Percentiles rank a stretch among this genome's conserved stretches.
These are phyloP conservation scores for Corniculantispora saksenae DNA, from an alignment of 2,329 filamentous ascomycete species.

Conservation along the genomic window DNA sequence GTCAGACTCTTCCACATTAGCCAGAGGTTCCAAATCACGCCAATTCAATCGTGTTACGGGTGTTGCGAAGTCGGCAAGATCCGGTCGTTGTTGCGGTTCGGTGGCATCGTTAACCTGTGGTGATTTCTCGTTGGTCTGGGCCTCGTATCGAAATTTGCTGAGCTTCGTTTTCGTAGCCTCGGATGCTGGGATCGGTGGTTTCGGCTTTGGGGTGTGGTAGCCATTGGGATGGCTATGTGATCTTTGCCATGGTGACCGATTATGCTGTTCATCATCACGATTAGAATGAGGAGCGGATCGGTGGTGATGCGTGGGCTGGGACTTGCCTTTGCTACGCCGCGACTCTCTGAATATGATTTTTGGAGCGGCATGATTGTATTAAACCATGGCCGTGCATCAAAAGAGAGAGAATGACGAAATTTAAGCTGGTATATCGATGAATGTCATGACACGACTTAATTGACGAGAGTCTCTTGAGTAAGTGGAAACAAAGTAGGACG, in stretches of 20 bases:
- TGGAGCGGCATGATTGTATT: slow-evolving; percentile 30
- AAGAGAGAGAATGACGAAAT: not conserved
- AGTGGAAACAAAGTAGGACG: slow-evolving; percentile 12
- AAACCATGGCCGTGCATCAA: slow-evolving; percentile 23
- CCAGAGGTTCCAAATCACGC: slow-evolving; percentile 55
- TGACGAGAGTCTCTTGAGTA: not conserved
- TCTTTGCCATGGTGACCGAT: slow-evolving; percentile 53
- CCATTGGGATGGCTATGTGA: slow-evolving; percentile 52
- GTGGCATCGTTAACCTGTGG: slow-evolving; percentile 25
- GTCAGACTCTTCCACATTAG: slow-evolving; percentile 43
- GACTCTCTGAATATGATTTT: slow-evolving; percentile 18
- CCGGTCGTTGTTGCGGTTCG: slow-evolving; percentile 8
- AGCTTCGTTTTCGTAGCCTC: slow-evolving; percentile 62
- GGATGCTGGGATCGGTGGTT: slow-evolving; percentile 52
- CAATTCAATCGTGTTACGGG: slow-evolving; percentile 56
- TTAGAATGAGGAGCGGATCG: not conserved
- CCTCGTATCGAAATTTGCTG: slow-evolving; percentile 53
- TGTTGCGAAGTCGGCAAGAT: slow-evolving; percentile 34
- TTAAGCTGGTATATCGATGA: not conserved
- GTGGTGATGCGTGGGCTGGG: too few relatives aligned
- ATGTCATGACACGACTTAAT: not conserved
- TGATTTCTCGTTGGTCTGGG: slow-evolving; percentile 21
- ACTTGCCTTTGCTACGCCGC: slow-evolving; percentile 15
- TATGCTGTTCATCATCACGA: slow-evolving; percentile 27
- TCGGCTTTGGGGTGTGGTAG: slow-evolving; percentile 36